These are phyloP conservation scores for Diaporthe batatas DNA, from an alignment of 2,329 filamentous ascomycete species.

Conservation along the genomic window DNA sequence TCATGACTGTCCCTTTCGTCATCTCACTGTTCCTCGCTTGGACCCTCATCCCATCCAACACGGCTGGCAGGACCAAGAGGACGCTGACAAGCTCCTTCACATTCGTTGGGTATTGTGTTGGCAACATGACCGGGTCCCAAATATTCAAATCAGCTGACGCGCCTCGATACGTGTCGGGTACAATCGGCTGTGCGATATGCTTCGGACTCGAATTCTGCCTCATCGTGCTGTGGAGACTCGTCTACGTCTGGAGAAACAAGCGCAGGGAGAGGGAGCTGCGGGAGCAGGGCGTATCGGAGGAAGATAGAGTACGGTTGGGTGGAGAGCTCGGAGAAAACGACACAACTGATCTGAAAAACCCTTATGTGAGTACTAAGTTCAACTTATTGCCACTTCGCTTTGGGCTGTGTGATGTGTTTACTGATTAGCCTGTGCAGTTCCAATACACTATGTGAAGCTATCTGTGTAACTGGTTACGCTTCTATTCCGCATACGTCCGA, in stretches of 20 bases:
- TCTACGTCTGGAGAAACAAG: conserved; percentile 57
- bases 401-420: neutral
- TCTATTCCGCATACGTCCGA: too few species aligned
- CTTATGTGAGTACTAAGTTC: conserved; percentile 47
- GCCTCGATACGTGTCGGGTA: conserved; percentile 60
- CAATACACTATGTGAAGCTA: conserved; percentile 28
- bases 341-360: conserved; percentile 55
- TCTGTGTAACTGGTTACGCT: too few species aligned
- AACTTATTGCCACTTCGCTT: neutral
- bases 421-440: neutral
- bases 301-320: conserved; percentile 50
- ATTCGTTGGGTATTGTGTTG: conserved; percentile 61
- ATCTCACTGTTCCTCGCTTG: conserved; percentile 52
- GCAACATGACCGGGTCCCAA: conserved; percentile 62
- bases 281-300: conserved; percentile 51
- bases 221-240: conserved; percentile 55
- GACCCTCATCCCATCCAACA: conserved; percentile 58
- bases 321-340: conserved; percentile 54
- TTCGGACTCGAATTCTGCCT: conserved; percentile 55
- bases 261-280: conserved; percentile 49
- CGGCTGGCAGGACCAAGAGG: conserved; percentile 61
- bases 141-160: conserved; percentile 60
- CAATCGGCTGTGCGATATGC: conserved; percentile 54
- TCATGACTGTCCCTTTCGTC: conserved; percentile 53
- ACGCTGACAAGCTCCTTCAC: conserved; percentile 60